Evolutionary conservation across 441 rosid genomes (phyloP).

Genomic region (Hura crepitans): DNA sequence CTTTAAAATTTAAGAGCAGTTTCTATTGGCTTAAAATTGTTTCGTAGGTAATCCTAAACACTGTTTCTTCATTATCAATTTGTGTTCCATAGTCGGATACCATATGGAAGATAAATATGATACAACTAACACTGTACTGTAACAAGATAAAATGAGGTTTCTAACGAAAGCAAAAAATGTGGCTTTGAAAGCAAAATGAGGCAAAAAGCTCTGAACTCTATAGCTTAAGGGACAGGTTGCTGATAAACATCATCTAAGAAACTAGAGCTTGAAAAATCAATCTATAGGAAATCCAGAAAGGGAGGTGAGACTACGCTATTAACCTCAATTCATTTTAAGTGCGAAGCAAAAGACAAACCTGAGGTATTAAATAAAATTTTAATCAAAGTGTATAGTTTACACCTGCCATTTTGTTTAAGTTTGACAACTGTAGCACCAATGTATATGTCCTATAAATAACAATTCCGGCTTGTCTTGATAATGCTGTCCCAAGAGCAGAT

Average conservation of each 20-base stretch:
- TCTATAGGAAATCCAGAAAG: not conserved
- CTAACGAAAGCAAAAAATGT: not conserved
- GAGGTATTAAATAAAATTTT: not conserved
- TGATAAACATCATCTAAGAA: not conserved
- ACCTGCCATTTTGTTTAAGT: constrained; percentile 7
- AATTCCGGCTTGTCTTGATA: not conserved
- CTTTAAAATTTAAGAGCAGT: constrained; percentile 2
- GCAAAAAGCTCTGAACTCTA: not conserved
- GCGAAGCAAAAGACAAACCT: not conserved
- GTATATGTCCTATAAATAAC: not conserved
- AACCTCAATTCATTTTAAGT: not conserved
- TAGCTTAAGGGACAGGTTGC: not conserved
- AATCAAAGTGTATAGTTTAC: not conserved
- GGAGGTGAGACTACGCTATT: not conserved
- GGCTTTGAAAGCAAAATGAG: not conserved
- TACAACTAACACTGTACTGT: not conserved
- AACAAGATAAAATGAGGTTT: not conserved
- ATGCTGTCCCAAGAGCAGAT: not conserved
- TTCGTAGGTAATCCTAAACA: not conserved
- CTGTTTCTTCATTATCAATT: not conserved
- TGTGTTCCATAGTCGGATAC: not conserved
- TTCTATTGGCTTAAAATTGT: constrained; percentile 2
- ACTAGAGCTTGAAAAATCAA: not conserved
- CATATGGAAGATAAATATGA: not conserved
- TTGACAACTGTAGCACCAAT: not conserved